Percentiles rank a stretch among this genome's conserved stretches.
Conservation (phyloP, 495 filamentous ascomycete genomes). For the Penicillium taxi region DNA sequence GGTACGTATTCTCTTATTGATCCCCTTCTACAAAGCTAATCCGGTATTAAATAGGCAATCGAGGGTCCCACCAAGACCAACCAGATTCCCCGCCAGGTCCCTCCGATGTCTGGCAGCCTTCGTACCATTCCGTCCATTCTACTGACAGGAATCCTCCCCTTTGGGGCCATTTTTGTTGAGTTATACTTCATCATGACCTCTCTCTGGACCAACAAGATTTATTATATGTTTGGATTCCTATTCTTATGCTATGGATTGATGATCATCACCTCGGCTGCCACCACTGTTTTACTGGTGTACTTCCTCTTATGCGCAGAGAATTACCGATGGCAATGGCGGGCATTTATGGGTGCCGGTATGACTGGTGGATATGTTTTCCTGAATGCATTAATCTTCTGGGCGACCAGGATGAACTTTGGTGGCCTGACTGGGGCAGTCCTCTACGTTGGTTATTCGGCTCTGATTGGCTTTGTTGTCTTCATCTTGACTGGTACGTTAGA, state of each 20-base stretch:
- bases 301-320: conserved; percentile 93
- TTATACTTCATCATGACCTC: conserved; percentile 98
- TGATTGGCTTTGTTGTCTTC: conserved; percentile 87
- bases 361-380: conserved; percentile 84
- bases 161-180: conserved; percentile 94
- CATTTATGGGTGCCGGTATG: conserved; percentile 80
- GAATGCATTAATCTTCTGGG: conserved; percentile 82
- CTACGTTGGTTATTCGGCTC: conserved; percentile 84
- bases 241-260: conserved; percentile 97
- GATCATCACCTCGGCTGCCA: conserved; percentile 89
- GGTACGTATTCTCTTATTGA: conserved; percentile 18
- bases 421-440: conserved; percentile 79
- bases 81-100: conserved; percentile 95
- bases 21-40: not conserved
- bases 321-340: conserved; percentile 98
- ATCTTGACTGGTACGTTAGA: conserved; percentile 74
- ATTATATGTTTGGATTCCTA: conserved; percentile 99
- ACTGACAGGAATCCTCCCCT: conserved; percentile 83
- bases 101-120: conserved; percentile 70
- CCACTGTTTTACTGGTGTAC: conserved; percentile 87
- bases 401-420: conserved; percentile 73
- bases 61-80: conserved; percentile 86
- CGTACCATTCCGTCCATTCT: conserved; percentile 80
- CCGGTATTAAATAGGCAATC: conserved; percentile 35
- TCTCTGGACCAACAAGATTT: conserved; percentile 95